Evolutionary conservation across 2,329 filamentous ascomycete genomes (phyloP).

Genomic region (Scedosporium aurantiacum): DNA sequence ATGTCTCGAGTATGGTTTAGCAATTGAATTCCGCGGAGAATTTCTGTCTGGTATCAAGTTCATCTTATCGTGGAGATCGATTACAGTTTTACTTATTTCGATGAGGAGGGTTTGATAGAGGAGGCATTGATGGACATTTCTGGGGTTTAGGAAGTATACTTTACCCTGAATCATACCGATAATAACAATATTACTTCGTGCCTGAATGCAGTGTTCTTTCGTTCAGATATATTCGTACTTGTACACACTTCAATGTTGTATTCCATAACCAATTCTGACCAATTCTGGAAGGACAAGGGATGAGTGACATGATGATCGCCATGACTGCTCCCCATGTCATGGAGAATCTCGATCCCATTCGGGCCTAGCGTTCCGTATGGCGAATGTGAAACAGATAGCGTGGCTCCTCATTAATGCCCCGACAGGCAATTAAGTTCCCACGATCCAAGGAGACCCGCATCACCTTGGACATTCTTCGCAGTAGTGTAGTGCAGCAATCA

Average conservation of each 20-base stretch:
- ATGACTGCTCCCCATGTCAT: background rate
- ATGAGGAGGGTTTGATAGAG: too few relatives aligned
- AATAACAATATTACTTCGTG: too few relatives aligned
- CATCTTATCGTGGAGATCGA: background rate
- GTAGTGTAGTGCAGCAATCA: background rate
- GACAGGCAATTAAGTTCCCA: background rate
- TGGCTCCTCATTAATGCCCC: slow-evolving; percentile 7
- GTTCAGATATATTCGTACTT: background rate
- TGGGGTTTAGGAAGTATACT: too few relatives aligned
- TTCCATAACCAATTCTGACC: background rate
- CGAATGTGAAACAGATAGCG: slow-evolving; percentile 19
- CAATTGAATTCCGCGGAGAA: background rate
- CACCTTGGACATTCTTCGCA: slow-evolving; percentile 1
- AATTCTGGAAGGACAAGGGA: background rate
- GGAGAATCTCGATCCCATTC: slow-evolving; percentile 4
- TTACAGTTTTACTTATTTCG: too few relatives aligned
- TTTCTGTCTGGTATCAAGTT: background rate
- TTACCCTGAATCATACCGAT: too few relatives aligned
- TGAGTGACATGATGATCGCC: slow-evolving; percentile 4
- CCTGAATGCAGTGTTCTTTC: too few relatives aligned
- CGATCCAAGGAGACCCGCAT: background rate
- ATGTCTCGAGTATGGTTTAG: background rate
- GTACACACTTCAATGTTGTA: background rate
- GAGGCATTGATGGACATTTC: too few relatives aligned
- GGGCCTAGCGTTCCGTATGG: slow-evolving; percentile 12